Conservation (phyloP, 148 eudicot species). For the Vaccinium corymbosum region DNA sequence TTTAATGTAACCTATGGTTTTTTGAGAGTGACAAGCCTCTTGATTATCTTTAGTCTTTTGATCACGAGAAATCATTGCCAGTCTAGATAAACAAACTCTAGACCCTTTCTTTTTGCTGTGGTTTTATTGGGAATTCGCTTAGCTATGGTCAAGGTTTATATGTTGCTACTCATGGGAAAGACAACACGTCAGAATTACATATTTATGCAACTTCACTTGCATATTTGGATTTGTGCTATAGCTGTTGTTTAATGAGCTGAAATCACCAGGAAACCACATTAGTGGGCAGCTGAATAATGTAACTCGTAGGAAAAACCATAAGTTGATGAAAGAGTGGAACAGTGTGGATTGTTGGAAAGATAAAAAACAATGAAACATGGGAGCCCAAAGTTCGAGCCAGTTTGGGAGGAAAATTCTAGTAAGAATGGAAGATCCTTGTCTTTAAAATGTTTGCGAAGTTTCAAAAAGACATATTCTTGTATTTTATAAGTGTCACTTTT, state of each 20-base stretch:
- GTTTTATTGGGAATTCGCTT: not conserved
- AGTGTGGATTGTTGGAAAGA: not conserved
- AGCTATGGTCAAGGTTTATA: not conserved
- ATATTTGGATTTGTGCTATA: not conserved
- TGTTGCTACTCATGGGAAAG: not conserved
- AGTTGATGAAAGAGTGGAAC: not conserved
- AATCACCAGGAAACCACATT: not conserved
- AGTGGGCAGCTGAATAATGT: not conserved
- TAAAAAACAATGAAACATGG: not conserved
- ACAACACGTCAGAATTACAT: not conserved
- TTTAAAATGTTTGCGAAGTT: not conserved
- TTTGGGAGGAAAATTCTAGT: slow-evolving; percentile 11
- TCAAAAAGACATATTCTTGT: not conserved
- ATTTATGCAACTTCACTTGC: not conserved
- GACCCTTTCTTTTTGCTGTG: not conserved
- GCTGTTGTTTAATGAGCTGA: not conserved
- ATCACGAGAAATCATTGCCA: not conserved
- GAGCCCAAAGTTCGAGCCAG: not conserved
- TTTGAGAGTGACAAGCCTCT: not conserved
- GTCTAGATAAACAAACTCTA: not conserved
- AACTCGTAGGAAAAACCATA: not conserved
- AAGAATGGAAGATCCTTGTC: not conserved
- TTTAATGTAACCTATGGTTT: not conserved
- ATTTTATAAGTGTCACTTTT: not conserved
- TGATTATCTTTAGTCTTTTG: not conserved